Conservation (phyloP, 2,329 filamentous ascomycete genomes). For the Arthrobotrys megalospora region DNA sequence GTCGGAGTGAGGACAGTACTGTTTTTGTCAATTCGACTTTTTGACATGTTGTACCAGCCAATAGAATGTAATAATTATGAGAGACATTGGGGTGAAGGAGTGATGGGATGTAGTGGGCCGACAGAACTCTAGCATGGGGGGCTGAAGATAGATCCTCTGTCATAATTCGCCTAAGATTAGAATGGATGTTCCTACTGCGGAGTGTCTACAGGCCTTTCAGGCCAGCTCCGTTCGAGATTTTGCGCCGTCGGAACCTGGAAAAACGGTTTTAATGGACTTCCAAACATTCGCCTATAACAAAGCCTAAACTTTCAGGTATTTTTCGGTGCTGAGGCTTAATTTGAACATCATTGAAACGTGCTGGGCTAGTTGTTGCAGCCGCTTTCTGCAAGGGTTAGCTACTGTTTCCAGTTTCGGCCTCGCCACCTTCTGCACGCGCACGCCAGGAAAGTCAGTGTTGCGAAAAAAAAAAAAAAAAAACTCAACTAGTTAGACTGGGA, state of each 20-base stretch:
- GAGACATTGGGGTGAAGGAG: constrained; percentile 23
- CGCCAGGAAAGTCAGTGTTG: constrained; percentile 44
- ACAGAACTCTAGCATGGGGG: constrained; percentile 28
- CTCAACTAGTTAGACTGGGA: constrained; percentile 17
- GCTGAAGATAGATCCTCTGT: constrained; percentile 29
- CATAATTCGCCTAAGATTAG: constrained; percentile 14
- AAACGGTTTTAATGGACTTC: constrained; percentile 27
- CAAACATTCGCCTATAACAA: constrained; percentile 24
- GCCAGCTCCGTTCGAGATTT: constrained; percentile 20
- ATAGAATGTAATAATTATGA: constrained; percentile 16
- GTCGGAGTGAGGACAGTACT: constrained; percentile 1
- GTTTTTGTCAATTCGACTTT: constrained; percentile 12
- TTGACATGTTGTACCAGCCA: constrained; percentile 14
- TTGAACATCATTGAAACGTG: constrained; percentile 30
- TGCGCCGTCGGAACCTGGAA: constrained; percentile 38
- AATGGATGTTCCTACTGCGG: background rate
- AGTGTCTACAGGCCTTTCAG: constrained; percentile 34
- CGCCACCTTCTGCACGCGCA: constrained; percentile 42
- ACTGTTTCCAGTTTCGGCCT: constrained; percentile 40
- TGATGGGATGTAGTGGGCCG: constrained; percentile 27
- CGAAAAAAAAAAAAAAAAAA: background rate
- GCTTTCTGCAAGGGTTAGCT: constrained; percentile 31
- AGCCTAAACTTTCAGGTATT: constrained; percentile 22
- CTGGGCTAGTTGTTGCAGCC: constrained; percentile 34
- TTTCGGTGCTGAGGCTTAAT: constrained; percentile 41